phyloP scores from a whole-genome alignment of 2,329 filamentous ascomycete species.

The Fusarium nygamai region DNA sequence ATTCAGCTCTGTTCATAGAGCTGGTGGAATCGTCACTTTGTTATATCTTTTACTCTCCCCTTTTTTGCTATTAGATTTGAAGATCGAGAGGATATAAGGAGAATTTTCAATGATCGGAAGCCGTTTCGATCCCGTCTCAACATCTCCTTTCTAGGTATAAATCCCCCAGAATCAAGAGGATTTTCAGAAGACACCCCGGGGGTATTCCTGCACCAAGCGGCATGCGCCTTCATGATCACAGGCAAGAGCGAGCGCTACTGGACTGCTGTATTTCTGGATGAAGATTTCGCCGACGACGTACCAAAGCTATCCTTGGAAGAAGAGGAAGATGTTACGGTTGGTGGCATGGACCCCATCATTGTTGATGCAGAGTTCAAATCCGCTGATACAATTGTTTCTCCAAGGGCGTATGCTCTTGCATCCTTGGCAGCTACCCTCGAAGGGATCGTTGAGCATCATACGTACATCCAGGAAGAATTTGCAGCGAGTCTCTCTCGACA shows the following conservation, averaged over 20 bases:
- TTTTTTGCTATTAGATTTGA: constrained; percentile 9
- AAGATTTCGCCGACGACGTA: background rate
- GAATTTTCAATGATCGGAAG: background rate
- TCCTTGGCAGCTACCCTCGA: background rate
- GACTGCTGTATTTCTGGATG: background rate
- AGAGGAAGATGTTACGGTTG: background rate
- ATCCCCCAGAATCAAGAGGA: background rate
- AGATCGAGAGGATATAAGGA: constrained; percentile 1
- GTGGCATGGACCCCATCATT: constrained; percentile 7
- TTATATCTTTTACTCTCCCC: constrained; percentile 14
- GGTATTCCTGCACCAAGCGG: constrained; percentile 1
- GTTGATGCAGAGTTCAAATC: background rate
- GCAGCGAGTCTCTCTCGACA: background rate
- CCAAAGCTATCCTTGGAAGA: background rate
- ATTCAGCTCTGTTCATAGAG: background rate
- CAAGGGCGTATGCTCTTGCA: constrained; percentile 20
- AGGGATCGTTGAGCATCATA: background rate
- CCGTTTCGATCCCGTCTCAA: background rate
- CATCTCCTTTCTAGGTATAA: background rate
- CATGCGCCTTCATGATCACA: constrained; percentile 6
- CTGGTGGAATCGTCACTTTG: constrained; percentile 7
- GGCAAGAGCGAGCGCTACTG: constrained; percentile 9
- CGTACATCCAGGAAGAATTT: background rate
- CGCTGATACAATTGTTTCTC: background rate
- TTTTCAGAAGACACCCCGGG: background rate